These are phyloP conservation scores for Fistulifera pelliculosa DNA, from an alignment of 108 stramenopile genomes.

Conservation along the genomic window DNA sequence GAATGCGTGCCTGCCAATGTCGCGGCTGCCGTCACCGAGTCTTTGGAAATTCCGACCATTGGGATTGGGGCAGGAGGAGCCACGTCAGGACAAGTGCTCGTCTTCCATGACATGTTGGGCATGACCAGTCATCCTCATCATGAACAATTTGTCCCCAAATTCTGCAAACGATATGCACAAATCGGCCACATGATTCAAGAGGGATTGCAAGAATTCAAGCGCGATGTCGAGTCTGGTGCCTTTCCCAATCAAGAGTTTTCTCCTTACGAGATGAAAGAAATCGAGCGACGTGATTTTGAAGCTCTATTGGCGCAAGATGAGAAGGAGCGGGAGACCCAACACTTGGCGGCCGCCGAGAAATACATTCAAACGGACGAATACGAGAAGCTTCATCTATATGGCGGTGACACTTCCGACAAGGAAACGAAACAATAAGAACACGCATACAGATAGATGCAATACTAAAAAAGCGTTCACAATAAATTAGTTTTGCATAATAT, in stretches of 20 bases:
- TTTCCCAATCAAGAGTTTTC: slow-evolving; percentile 89
- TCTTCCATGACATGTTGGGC: slow-evolving; percentile 97
- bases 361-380: slow-evolving; percentile 66
- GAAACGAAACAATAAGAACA: neutral
- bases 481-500: no score
- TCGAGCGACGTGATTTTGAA: slow-evolving; percentile 54
- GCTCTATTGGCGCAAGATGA: slow-evolving; percentile 49
- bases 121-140: slow-evolving; percentile 97
- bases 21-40: slow-evolving; percentile 83
- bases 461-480: no score
- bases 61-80: slow-evolving; percentile 97
- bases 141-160: slow-evolving; percentile 92
- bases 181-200: slow-evolving; percentile 85
- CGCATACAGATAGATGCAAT: neutral
- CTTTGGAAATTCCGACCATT: slow-evolving; percentile 95
- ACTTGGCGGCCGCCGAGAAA: slow-evolving; percentile 36
- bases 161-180: slow-evolving; percentile 93
- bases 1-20: slow-evolving; percentile 96
- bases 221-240: slow-evolving; percentile 82
- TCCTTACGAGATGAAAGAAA: slow-evolving; percentile 84
- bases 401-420: neutral
- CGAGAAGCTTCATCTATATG: slow-evolving; percentile 71
- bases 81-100: slow-evolving; percentile 90
- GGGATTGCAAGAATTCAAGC: slow-evolving; percentile 81
- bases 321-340: slow-evolving; percentile 40